These are phyloP conservation scores for Russula sp. DNA, from an alignment of 768 basidiomycete genomes.

Conservation along the genomic window DNA sequence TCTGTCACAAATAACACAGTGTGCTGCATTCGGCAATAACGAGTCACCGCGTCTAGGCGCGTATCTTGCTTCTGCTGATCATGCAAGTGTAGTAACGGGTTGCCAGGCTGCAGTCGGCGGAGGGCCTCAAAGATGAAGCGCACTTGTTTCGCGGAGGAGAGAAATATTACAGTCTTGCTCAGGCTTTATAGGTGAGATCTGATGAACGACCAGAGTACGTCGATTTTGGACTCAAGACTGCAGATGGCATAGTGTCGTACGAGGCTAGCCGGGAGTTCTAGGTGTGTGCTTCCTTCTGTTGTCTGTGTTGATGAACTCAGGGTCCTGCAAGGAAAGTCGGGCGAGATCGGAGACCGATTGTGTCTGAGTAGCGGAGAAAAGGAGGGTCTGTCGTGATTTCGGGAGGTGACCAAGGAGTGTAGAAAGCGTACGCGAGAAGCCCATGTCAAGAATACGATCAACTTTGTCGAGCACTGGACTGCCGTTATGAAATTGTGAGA, in stretches of 20 bases:
- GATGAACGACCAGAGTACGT: slow-evolving; percentile 91
- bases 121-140: slow-evolving; percentile 98
- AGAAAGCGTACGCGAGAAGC: slow-evolving; percentile 83
- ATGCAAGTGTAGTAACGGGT: slow-evolving; percentile 89
- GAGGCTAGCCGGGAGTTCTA: slow-evolving; percentile 68
- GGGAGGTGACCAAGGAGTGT: slow-evolving; percentile 93
- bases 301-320: slow-evolving; percentile 68
- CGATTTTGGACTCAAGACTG: slow-evolving; percentile 82
- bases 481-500: background rate
- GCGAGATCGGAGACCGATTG: slow-evolving; percentile 85
- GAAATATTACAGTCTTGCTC: slow-evolving; percentile 93
- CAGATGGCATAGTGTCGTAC: slow-evolving; percentile 89
- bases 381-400: slow-evolving; percentile 86
- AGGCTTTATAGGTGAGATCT: slow-evolving; percentile 85
- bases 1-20: slow-evolving; percentile 93
- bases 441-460: slow-evolving; percentile 95
- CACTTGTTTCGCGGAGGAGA: slow-evolving; percentile 95
- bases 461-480: slow-evolving; percentile 88
- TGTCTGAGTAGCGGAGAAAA: slow-evolving; percentile 97
- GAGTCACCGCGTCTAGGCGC: slow-evolving; percentile 76
- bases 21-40: slow-evolving; percentile 77
- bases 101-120: slow-evolving; percentile 91
- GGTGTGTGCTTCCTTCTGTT: slow-evolving; percentile 42
- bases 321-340: slow-evolving; percentile 82
- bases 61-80: slow-evolving; percentile 97